phyloP scores from a whole-genome alignment of 2,329 filamentous ascomycete species.

The Clonostachys solani region DNA sequence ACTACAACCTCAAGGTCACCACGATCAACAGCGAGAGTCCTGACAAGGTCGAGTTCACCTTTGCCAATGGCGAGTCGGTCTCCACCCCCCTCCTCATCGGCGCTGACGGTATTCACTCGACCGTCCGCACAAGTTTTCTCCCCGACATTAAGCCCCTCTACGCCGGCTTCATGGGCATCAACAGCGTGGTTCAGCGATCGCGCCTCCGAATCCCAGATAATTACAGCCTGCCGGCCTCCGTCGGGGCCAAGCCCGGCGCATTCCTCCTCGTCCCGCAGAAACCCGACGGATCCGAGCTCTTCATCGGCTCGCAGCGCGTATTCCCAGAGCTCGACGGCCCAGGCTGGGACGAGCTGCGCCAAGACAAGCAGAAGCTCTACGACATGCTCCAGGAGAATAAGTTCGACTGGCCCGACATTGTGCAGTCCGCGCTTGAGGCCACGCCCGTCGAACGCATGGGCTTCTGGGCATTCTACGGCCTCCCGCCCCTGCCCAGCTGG shows the following conservation, averaged over 20 bases:
- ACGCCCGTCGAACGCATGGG: conserved; percentile 27
- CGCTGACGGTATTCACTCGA: conserved; percentile 57
- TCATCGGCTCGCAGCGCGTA: conserved; percentile 39
- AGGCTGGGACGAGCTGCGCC: conserved; percentile 33
- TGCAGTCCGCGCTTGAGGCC: conserved; percentile 21
- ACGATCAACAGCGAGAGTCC: conserved; percentile 33
- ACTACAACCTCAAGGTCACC: conserved; percentile 43
- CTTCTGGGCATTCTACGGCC: conserved; percentile 43
- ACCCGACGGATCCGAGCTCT: conserved; percentile 39
- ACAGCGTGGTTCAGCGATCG: conserved; percentile 22
- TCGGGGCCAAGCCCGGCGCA: conserved; percentile 35
- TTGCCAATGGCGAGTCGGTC: conserved; percentile 36
- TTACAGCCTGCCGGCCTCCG: conserved; percentile 35
- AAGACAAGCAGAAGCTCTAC: conserved; percentile 30
- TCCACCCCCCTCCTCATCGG: conserved; percentile 44
- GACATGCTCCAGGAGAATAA: conserved; percentile 25
- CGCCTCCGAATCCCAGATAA: conserved; percentile 25
- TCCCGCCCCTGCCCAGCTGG: conserved; percentile 42
- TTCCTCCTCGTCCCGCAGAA: conserved; percentile 47
- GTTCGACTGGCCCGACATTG: conserved; percentile 27
- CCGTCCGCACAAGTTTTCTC: conserved; percentile 44
- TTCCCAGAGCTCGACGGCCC: conserved; percentile 27
- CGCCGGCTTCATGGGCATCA: conserved; percentile 38
- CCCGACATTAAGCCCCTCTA: conserved; percentile 44
- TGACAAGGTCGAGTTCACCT: conserved; percentile 35